These are phyloP conservation scores for Danielia reshetovae DNA, from an alignment of 805 yeast species.

Conservation along the genomic window DNA sequence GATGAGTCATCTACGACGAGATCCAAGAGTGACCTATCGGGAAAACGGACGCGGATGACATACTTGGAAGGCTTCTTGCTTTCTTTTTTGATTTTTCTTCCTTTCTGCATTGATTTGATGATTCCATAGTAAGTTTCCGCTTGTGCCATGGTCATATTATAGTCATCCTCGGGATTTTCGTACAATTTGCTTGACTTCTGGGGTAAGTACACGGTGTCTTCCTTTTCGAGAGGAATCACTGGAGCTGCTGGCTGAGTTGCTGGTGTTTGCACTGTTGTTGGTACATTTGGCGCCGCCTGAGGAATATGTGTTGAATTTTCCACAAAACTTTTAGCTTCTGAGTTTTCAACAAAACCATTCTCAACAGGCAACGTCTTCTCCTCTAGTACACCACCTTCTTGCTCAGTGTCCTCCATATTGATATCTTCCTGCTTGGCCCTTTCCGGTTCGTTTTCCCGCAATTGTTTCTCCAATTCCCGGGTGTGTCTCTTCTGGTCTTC, in stretches of 20 bases:
- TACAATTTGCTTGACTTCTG: constrained; percentile 13
- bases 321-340: too few relatives aligned
- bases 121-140: constrained; percentile 35
- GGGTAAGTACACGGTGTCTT: constrained; percentile 14
- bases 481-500: constrained; percentile 3
- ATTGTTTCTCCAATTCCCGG: background rate
- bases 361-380: background rate
- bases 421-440: background rate
- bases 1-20: constrained; percentile 25
- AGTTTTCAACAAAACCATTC: too few relatives aligned
- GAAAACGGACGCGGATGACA: constrained; percentile 34
- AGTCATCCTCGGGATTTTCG: constrained; percentile 42
- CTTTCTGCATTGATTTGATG: constrained; percentile 24
- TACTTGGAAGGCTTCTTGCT: constrained; percentile 21
- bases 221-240: constrained; percentile 7
- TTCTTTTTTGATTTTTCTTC: constrained; percentile 11
- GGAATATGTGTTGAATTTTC: too few relatives aligned
- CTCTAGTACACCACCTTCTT: background rate
- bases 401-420: background rate
- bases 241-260: background rate
- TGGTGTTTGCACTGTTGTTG: background rate
- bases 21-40: constrained; percentile 35
- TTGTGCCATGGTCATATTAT: constrained; percentile 35
- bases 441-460: background rate
- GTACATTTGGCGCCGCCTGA: too few relatives aligned